phyloP scores from a whole-genome alignment of 306 rosid species.

The Quercus wislizeni region DNA sequence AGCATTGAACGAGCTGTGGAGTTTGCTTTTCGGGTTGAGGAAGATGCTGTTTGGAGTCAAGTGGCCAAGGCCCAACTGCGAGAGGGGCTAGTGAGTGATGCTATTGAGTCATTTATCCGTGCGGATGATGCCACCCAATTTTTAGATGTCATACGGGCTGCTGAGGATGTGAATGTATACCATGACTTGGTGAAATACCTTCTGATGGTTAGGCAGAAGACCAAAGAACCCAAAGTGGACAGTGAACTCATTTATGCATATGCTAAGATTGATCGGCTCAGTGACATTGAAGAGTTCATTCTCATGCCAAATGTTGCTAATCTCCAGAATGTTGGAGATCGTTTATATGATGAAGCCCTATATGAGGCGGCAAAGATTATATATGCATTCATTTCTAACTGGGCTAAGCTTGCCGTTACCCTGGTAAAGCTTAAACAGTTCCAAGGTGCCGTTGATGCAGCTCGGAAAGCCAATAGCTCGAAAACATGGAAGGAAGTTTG shows the following conservation, averaged over 20 bases:
- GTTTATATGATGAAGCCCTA: constrained; percentile 80
- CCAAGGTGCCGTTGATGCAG: constrained; percentile 98
- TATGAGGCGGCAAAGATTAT: constrained; percentile 94
- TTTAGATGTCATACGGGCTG: constrained; percentile 85
- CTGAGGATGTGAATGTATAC: constrained; percentile 74
- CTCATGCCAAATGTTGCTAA: constrained; percentile 96
- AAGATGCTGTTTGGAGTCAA: constrained; percentile 99
- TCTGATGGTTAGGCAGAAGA: constrained; percentile 89
- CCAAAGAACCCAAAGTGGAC: constrained; percentile 91
- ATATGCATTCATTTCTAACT: constrained; percentile 81
- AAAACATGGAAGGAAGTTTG: constrained; percentile 98
- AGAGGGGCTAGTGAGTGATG: constrained; percentile 91
- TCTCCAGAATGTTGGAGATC: constrained; percentile 86
- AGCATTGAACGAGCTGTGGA: constrained; percentile 91
- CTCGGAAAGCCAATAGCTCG: constrained; percentile 92
- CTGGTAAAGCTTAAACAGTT: constrained; percentile 82
- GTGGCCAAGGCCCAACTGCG: constrained; percentile 89
- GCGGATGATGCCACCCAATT: constrained; percentile 87
- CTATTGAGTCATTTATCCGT: constrained; percentile 91
- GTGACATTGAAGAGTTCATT: constrained; percentile 90
- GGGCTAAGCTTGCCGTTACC: constrained; percentile 91
- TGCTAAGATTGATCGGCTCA: constrained; percentile 90
- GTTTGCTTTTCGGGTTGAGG: constrained; percentile 94
- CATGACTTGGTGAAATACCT: constrained; percentile 89
- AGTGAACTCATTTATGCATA: constrained; percentile 94